Evolutionary conservation across 805 yeast species (phyloP).

Genomic region (Ogataea corticis): DNA sequence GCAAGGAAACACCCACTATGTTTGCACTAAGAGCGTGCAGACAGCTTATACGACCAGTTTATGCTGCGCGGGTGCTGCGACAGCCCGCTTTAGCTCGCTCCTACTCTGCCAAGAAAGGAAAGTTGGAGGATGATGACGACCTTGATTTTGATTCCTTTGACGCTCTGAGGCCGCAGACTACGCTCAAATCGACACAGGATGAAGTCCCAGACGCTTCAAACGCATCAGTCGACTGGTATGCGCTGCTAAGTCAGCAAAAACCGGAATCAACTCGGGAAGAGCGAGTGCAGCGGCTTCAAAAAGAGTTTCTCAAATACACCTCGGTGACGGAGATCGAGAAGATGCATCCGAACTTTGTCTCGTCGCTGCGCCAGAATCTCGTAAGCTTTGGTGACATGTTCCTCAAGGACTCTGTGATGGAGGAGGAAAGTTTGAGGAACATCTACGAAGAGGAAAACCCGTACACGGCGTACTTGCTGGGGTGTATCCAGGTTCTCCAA

Average conservation of each 20-base stretch:
- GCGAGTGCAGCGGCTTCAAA: conserved; percentile 14
- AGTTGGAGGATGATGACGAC: conserved; percentile 26
- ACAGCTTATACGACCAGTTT: neutral
- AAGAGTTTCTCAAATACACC: conserved; percentile 17
- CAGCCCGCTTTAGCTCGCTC: neutral
- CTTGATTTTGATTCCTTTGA: conserved; percentile 18
- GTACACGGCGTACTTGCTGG: conserved; percentile 21
- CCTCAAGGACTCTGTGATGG: conserved; percentile 16
- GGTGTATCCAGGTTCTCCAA: conserved; percentile 17
- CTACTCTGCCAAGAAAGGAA: conserved; percentile 13
- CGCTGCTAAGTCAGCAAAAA: conserved; percentile 7
- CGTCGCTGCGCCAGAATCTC: conserved; percentile 14
- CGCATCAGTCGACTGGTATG: conserved; percentile 12
- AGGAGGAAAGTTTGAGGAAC: conserved; percentile 15
- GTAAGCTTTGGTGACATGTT: conserved; percentile 23
- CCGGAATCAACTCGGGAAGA: neutral
- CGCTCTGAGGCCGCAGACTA: neutral
- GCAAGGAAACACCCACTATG: too few relatives aligned
- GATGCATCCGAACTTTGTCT: conserved; percentile 21
- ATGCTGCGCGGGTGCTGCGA: too few relatives aligned
- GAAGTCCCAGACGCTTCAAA: neutral
- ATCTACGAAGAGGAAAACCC: conserved; percentile 17
- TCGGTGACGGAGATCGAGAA: conserved; percentile 15
- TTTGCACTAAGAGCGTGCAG: neutral
- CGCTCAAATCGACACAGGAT: neutral